A percentile compares a stretch with the other conserved stretches of the same genome.
phyloP scores from a whole-genome alignment of 2,329 filamentous ascomycete species.

The Metarhizium rileyi region DNA sequence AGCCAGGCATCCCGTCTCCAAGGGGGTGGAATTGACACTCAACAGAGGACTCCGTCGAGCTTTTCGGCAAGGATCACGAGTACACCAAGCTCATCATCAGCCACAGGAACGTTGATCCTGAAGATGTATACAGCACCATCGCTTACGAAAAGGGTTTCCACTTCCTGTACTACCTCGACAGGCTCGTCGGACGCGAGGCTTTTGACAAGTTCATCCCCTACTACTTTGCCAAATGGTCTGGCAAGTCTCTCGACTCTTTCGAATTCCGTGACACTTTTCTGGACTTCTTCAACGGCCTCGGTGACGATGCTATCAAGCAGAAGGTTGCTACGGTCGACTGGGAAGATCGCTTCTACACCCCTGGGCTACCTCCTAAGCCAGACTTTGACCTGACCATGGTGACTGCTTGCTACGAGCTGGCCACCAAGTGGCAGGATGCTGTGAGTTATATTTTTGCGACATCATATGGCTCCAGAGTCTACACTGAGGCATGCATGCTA shows the following conservation, averaged over 20 bases:
- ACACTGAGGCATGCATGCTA: constrained; percentile 7
- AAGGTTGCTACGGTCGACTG: constrained; percentile 72
- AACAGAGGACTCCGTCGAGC: constrained; percentile 63
- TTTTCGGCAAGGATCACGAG: constrained; percentile 74
- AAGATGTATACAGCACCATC: constrained; percentile 86
- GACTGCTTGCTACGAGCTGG: constrained; percentile 74
- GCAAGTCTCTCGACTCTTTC: constrained; percentile 82
- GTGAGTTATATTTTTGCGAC: constrained; percentile 25
- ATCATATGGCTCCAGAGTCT: neutral
- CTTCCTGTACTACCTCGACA: constrained; percentile 86
- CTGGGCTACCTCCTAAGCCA: constrained; percentile 83
- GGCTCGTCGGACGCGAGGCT: constrained; percentile 70
- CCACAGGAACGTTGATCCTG: constrained; percentile 84
- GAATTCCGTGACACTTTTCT: constrained; percentile 87
- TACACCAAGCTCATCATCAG: constrained; percentile 87
- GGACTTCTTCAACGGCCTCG: constrained; percentile 64
- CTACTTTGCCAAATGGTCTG: constrained; percentile 80
- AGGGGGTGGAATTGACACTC: neutral
- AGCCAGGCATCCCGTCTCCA: neutral
- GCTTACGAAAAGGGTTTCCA: constrained; percentile 97
- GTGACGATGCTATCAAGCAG: constrained; percentile 52
- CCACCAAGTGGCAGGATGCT: constrained; percentile 66
- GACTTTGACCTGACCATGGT: constrained; percentile 83
- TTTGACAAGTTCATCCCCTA: constrained; percentile 95
- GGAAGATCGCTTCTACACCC: constrained; percentile 81